Base-by-base conservation (phyloP, 768 basidiomycete species). In the Suillus cothurnatus region DNA sequence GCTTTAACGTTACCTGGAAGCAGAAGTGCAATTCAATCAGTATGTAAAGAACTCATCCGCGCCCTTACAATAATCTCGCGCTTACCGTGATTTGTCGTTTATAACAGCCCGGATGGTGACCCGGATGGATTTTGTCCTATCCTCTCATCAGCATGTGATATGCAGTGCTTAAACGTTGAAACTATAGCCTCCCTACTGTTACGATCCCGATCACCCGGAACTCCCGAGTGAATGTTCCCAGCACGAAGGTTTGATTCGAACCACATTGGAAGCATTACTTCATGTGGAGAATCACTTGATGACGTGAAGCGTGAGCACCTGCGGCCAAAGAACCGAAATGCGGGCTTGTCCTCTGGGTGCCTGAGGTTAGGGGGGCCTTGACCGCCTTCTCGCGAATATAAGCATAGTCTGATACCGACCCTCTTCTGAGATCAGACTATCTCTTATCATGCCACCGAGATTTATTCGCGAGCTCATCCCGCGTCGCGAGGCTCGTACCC, bases 391-490 rank as follows among this genome's bases (percentile, higher is more conserved):
- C 39, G 21, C 12, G 31, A 41, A 59, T 59, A 59, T 59, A 59
- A 41, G 19, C 11, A 14, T 21, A 21, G n/a, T 28, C 28, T 6
- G 19, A 41, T 6, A 7, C 17, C 28, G 5, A 38, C 23, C 23
- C 36, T 23, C 36, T n/a, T 61, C n/a, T 19, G 4, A 14, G 15
- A 31, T 55, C 11, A 36, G 9, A 38, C 57, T 17, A 19, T 15
- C 41, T 26, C 52, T n/a, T 3, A 32, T 17, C 59, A 86, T 86
- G 84, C 78, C 82, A 36, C 85, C 85, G 4, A 80, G 80, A 71
- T 88, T 87, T 67, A 63, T 85, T 38, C 73, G 69, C 65, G 87
- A 80, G 75, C 73, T 87, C 69, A 59, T 86, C 56, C 86, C 86
- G 28, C 79, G 70, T 64, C 80, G 79, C 66, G 86, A 89, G 66